These are phyloP conservation scores for Vaccinium darrowii DNA, from an alignment of 148 eudicot genomes.

Conservation along the genomic window DNA sequence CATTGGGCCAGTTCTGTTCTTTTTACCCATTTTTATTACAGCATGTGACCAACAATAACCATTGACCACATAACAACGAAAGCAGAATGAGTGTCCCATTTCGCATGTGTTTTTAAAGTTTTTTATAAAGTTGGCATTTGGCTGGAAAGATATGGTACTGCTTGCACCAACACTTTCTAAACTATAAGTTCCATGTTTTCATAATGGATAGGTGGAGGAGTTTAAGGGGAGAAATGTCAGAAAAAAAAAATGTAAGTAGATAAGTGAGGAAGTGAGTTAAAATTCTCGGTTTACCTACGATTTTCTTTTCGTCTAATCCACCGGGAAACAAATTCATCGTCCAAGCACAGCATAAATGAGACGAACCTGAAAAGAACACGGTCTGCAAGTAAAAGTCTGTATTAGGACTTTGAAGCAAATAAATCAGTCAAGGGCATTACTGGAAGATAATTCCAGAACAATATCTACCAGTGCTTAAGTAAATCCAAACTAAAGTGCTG, in stretches of 20 bases:
- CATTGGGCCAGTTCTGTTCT: neutral
- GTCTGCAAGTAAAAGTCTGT: neutral
- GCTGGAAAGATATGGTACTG: neutral
- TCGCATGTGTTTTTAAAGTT: constrained; percentile 8
- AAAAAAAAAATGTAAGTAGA: neutral
- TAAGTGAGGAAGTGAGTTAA: neutral
- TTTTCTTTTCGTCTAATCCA: neutral
- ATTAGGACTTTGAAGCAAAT: neutral
- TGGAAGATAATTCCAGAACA: neutral
- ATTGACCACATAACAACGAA: constrained; percentile 5
- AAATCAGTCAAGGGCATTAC: neutral
- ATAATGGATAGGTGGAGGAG: neutral
- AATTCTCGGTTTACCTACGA: neutral
- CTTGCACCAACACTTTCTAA: neutral
- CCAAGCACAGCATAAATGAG: neutral
- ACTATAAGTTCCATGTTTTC: neutral
- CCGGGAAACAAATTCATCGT: neutral
- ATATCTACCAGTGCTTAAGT: neutral
- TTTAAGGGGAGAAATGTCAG: neutral
- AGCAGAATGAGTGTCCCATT: neutral
- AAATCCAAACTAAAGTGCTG: constrained; percentile 6
- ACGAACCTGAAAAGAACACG: neutral
- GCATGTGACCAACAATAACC: constrained; percentile 13
- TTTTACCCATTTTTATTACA: neutral
- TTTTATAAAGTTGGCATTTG: constrained; percentile 4